Base-by-base conservation (phyloP, 495 filamentous ascomycete species). In the Penicillium parvum region DNA sequence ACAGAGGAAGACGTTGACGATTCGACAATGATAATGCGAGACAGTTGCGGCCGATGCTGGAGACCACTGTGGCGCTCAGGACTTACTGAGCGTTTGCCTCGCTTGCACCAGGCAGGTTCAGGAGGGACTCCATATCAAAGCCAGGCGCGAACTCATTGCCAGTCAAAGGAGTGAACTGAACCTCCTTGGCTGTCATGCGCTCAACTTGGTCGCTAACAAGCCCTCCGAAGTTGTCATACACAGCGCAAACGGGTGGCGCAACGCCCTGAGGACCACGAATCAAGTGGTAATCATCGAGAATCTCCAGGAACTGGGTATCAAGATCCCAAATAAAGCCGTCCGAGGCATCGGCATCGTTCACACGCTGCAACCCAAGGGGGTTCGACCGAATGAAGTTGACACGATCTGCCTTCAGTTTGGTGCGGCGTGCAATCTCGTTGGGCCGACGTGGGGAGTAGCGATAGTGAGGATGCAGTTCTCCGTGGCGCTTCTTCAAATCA, bases 401-500 rank as follows among this genome's bases (percentile, higher is more conserved):
- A 30, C 21, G 42, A 21, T n/a, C n/a, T n/a, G n/a, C n/a, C n/a
- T 32, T 12, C 4, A 34, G 39, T 1, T 54, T 37, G 2, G 40
- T 36, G 9, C 72, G 68, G 22, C 66, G 62, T 50, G 72, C 73
- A 32, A 64, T 74, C 41, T 75, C 63, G 14, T 61, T 65, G 7
- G 73, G 64, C 45, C 69, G 72, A 27, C 75, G 68, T 21, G 75
- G 75, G 20, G 60, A 54, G 43, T 71, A 76, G 21, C 73, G 65
- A 41, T 76, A 79, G 12, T 65, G 61, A 7, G 74, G 75, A 43
- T 75, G 57, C 7, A 63, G 52, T n/a, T 52, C 37, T 12, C 55
- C 43, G 40, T 78, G 74, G 41, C 64, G 55, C 7, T 33, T 37
- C 45, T 76, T 76, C 0, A 57, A 41, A 5, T 65, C 44, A 14